phyloP scores from a whole-genome alignment of 257 asterid species.

The Rehmannia glutinosa region DNA sequence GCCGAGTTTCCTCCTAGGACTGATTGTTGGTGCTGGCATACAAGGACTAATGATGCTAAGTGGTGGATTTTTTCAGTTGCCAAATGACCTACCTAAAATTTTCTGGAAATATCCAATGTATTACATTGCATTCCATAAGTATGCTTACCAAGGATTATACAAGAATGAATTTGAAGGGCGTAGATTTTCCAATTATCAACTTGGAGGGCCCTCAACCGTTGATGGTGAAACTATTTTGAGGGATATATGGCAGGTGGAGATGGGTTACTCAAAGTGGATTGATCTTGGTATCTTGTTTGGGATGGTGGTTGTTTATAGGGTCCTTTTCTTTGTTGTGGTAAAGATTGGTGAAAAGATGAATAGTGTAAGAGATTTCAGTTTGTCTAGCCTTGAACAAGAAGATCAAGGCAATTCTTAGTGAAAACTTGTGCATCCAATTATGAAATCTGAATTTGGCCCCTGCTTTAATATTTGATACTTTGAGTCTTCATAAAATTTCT shows the following conservation, averaged over 20 bases:
- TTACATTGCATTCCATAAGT: conserved; percentile 53
- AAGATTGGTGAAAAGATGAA: conserved; percentile 36
- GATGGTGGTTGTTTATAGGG: conserved; percentile 44
- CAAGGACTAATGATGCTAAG: conserved; percentile 66
- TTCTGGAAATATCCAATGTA: conserved; percentile 71
- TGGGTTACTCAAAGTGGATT: conserved; percentile 56
- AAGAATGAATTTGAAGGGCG: conserved; percentile 59
- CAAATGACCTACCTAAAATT: conserved; percentile 39
- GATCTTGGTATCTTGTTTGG: conserved; percentile 46
- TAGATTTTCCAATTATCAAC: not conserved
- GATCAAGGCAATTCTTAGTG: too few species aligned
- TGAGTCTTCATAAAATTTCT: too few species aligned
- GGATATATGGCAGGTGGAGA: conserved; percentile 46
- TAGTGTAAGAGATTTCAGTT: not conserved
- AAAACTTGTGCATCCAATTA: not conserved
- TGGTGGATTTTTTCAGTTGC: conserved; percentile 60
- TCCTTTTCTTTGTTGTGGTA: conserved; percentile 33
- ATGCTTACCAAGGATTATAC: conserved; percentile 57
- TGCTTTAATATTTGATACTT: too few species aligned
- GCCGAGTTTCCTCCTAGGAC: conserved; percentile 59
- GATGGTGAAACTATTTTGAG: conserved; percentile 50
- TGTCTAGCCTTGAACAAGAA: not conserved
- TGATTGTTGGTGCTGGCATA: conserved; percentile 46
- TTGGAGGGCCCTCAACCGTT: conserved; percentile 13
- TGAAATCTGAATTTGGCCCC: too few species aligned